Percentiles rank a stretch among this genome's conserved stretches.
Evolutionary conservation across 2,329 filamentous ascomycete species (phyloP).

Genomic region (Penicillium sclerotigenum): DNA sequence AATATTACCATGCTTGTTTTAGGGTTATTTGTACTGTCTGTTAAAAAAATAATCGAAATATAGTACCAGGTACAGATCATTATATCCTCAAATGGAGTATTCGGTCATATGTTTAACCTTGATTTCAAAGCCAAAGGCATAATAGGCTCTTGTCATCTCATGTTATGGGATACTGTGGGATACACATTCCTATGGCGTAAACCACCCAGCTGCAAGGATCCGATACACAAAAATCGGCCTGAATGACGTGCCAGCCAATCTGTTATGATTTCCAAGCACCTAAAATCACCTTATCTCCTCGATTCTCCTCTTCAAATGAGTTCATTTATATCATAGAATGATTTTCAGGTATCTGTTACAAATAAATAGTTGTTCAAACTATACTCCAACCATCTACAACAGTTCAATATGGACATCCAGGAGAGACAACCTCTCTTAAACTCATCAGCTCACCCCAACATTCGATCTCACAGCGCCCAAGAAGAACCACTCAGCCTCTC

Average conservation of each 20-base stretch:
- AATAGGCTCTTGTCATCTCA: not conserved
- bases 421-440: slow-evolving; percentile 22
- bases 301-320: not conserved
- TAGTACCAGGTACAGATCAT: not conserved
- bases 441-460: not conserved
- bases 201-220: slow-evolving; percentile 12
- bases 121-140: not conserved
- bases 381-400: not conserved
- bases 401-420: slow-evolving; percentile 15
- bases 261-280: slow-evolving; percentile 21
- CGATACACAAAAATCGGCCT: slow-evolving; percentile 23
- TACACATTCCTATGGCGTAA: slow-evolving; percentile 1
- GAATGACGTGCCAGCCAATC: slow-evolving; percentile 29
- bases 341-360: not conserved
- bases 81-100: not conserved
- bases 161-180: not conserved
- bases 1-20: not conserved
- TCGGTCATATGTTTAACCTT: not conserved
- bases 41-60: not conserved
- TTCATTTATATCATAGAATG: not conserved
- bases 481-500: not conserved
- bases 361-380: not conserved
- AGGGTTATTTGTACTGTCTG: not conserved
- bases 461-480: not conserved
- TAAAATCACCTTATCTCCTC: not conserved